Percentiles rank a stretch among this genome's conserved stretches.
phyloP scores from a whole-genome alignment of 148 eudicot species.

The Chenopodium formosanum region DNA sequence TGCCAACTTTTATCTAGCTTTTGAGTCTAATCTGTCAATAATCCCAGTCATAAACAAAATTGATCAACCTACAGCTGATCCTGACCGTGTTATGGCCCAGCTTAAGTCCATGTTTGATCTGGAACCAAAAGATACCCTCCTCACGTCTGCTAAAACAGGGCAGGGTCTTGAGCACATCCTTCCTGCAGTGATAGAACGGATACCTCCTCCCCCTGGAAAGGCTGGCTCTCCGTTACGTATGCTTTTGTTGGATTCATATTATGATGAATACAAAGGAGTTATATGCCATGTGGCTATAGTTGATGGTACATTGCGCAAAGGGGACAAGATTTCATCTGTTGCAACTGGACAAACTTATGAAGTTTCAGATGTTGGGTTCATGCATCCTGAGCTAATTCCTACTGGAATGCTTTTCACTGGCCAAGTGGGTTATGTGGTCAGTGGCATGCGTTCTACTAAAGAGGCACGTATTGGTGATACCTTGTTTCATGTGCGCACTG shows the following conservation, averaged over 20 bases:
- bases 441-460: slow-evolving; percentile 93
- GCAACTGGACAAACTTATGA: slow-evolving; percentile 87
- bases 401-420: slow-evolving; percentile 92
- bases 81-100: slow-evolving; percentile 86
- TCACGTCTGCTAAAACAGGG: slow-evolving; percentile 96
- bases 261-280: slow-evolving; percentile 96
- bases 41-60: slow-evolving; percentile 96
- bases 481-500: slow-evolving; percentile 50
- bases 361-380: slow-evolving; percentile 85
- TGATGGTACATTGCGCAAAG: slow-evolving; percentile 82
- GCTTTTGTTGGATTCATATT: slow-evolving; percentile 94
- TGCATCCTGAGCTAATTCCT: slow-evolving; percentile 91
- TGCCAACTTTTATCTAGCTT: slow-evolving; percentile 95
- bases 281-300: slow-evolving; percentile 96
- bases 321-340: slow-evolving; percentile 82
- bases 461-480: slow-evolving; percentile 99
- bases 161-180: slow-evolving; percentile 88
- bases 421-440: slow-evolving; percentile 93
- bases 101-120: slow-evolving; percentile 93
- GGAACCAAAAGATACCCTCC: slow-evolving; percentile 70
- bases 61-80: slow-evolving; percentile 98
- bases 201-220: slow-evolving; percentile 89
- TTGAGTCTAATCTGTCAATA: slow-evolving; percentile 77
- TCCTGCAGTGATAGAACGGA: slow-evolving; percentile 87
- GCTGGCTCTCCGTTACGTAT: slow-evolving; percentile 61